phyloP scores from a whole-genome alignment of 768 basidiomycete genomes.

The Russula sp. region DNA sequence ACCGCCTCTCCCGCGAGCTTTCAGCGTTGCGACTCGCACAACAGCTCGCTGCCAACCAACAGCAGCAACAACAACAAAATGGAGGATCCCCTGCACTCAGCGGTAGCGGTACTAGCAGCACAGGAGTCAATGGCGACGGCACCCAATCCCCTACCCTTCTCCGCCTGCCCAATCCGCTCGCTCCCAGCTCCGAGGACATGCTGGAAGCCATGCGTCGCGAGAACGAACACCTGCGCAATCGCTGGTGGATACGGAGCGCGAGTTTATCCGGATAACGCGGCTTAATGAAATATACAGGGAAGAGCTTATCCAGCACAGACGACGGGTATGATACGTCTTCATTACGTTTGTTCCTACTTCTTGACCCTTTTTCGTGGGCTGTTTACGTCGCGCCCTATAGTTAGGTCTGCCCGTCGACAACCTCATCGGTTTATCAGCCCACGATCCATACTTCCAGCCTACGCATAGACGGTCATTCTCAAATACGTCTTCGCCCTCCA shows the following conservation, averaged over 20 bases:
- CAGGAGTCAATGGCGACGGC: slow-evolving; percentile 33
- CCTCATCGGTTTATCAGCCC: slow-evolving; percentile 61
- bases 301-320: slow-evolving; percentile 74
- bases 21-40: slow-evolving; percentile 60
- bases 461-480: slow-evolving; percentile 57
- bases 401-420: slow-evolving; percentile 76
- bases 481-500: slow-evolving; percentile 46
- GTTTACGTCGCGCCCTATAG: slow-evolving; percentile 37
- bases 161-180: slow-evolving; percentile 35
- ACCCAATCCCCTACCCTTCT: slow-evolving; percentile 25
- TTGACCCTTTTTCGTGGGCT: too few relatives aligned
- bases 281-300: slow-evolving; percentile 83
- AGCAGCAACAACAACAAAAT: slow-evolving; percentile 33
- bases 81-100: slow-evolving; percentile 15
- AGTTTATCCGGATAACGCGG: slow-evolving; percentile 68
- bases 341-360: not conserved
- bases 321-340: slow-evolving; percentile 51
- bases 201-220: slow-evolving; percentile 73
- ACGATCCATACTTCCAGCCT: slow-evolving; percentile 69
- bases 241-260: slow-evolving; percentile 73
- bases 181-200: slow-evolving; percentile 54
- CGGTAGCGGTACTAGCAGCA: not conserved
- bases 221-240: slow-evolving; percentile 68
- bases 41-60: slow-evolving; percentile 40
- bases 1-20: slow-evolving; percentile 68